These are phyloP conservation scores for Usnea hakonensis DNA, from an alignment of 495 filamentous ascomycete species.

Conservation along the genomic window DNA sequence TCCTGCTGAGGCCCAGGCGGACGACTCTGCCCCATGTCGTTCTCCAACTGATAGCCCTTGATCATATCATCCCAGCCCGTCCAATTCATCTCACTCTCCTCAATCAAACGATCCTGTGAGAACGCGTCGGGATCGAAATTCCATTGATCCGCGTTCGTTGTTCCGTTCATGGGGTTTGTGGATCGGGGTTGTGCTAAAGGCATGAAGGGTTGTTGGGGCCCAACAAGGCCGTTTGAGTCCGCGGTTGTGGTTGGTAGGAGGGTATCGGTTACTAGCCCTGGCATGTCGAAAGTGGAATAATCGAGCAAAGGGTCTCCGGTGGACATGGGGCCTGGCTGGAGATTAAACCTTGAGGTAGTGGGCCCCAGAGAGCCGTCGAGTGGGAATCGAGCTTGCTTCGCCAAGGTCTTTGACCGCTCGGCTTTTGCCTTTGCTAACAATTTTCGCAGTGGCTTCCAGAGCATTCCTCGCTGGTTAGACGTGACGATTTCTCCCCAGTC, in stretches of 20 bases:
- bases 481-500: constrained; percentile 35
- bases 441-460: constrained; percentile 49
- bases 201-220: constrained; percentile 1
- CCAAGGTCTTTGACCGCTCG: constrained; percentile 38
- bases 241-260: constrained; percentile 1
- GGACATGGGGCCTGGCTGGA: constrained; percentile 15
- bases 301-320: constrained; percentile 11
- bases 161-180: not conserved
- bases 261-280: constrained; percentile 1
- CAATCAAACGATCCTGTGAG: constrained; percentile 9
- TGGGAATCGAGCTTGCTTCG: constrained; percentile 20
- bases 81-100: constrained; percentile 22
- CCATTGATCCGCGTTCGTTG: constrained; percentile 8
- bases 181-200: not conserved
- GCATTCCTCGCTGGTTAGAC: constrained; percentile 34
- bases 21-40: constrained; percentile 3
- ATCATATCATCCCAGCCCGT: constrained; percentile 28
- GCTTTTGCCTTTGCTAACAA: constrained; percentile 43
- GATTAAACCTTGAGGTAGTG: constrained; percentile 3
- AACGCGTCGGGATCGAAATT: constrained; percentile 7
- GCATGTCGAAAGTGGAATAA: constrained; percentile 8
- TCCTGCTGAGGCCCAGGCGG: constrained; percentile 10
- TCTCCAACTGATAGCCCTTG: constrained; percentile 23
- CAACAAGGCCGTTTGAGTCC: constrained; percentile 1
- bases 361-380: constrained; percentile 24